phyloP scores from a whole-genome alignment of 805 yeast genomes.

The Zygoascus flipseniorum region DNA sequence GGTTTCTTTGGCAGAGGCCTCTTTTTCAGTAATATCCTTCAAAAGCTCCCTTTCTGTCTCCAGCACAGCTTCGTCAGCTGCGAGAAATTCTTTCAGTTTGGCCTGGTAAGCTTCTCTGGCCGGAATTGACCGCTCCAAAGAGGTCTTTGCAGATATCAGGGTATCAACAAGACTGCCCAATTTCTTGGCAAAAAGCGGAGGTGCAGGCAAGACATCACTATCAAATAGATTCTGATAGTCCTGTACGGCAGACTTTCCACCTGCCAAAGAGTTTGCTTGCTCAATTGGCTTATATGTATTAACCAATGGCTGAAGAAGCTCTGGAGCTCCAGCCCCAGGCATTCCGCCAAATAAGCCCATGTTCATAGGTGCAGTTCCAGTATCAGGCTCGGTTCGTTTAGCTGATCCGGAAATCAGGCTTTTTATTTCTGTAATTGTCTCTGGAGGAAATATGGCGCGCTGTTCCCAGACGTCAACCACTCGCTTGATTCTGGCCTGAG shows the following conservation, averaged over 20 bases:
- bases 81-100: constrained; percentile 25
- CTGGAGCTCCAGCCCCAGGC: not conserved
- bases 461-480: constrained; percentile 61
- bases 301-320: not conserved
- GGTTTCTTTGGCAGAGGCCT: constrained; percentile 16
- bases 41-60: constrained; percentile 22
- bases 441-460: constrained; percentile 41
- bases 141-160: constrained; percentile 19
- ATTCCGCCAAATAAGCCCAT: not conserved
- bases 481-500: constrained; percentile 45
- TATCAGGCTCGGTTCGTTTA: not conserved
- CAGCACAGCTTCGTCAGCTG: constrained; percentile 21
- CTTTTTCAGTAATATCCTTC: constrained; percentile 24
- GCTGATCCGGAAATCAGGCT: not conserved
- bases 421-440: constrained; percentile 25
- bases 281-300: not conserved
- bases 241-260: constrained; percentile 1
- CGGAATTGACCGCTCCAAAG: constrained; percentile 23
- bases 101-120: constrained; percentile 17
- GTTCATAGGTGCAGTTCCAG: constrained; percentile 1
- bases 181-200: constrained; percentile 24
- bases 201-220: constrained; percentile 28
- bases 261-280: not conserved
- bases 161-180: constrained; percentile 19
- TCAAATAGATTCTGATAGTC: constrained; percentile 17